Evolutionary conservation across 1,139 yeast genomes (phyloP).

Genomic region (Hemisphaericaspora xylofermentans): DNA sequence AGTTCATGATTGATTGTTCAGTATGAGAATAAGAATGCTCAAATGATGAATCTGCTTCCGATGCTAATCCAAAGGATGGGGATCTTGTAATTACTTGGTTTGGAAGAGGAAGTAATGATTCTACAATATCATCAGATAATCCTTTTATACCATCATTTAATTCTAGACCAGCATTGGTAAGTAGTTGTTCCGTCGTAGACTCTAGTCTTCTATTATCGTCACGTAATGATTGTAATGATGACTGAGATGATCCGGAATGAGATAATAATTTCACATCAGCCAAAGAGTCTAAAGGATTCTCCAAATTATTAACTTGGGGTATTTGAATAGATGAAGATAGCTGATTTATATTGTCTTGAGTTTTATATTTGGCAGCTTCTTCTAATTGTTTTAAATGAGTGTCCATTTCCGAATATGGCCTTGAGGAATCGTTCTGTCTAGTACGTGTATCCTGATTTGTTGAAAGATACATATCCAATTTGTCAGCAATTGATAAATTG

Average conservation of each 20-base stretch:
- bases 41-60: slow-evolving; percentile 24
- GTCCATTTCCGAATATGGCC: slow-evolving; percentile 30
- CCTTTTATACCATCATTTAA: slow-evolving; percentile 49
- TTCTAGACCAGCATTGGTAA: slow-evolving; percentile 30
- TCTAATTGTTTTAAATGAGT: slow-evolving; percentile 35
- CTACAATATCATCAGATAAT: slow-evolving; percentile 40
- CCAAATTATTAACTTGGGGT: slow-evolving; percentile 21
- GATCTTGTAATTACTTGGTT: slow-evolving; percentile 3
- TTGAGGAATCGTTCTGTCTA: slow-evolving; percentile 7
- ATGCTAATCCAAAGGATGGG: slow-evolving; percentile 9
- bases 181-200: slow-evolving; percentile 23
- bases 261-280: slow-evolving; percentile 31
- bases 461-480: slow-evolving; percentile 34
- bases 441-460: not conserved
- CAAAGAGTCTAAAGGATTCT: slow-evolving; percentile 38
- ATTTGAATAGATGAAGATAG: slow-evolving; percentile 36
- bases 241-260: slow-evolving; percentile 45
- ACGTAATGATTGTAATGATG: slow-evolving; percentile 43
- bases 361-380: slow-evolving; percentile 26
- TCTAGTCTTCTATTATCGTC: slow-evolving; percentile 37
- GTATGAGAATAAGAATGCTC: slow-evolving; percentile 41
- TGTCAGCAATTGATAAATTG: slow-evolving; percentile 39
- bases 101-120: slow-evolving; percentile 28
- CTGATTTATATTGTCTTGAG: slow-evolving; percentile 36
- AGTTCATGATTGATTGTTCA: slow-evolving; percentile 44